A percentile compares a stretch with the other conserved stretches of the same genome.
Evolutionary conservation across 2,329 filamentous ascomycete species (phyloP).

Genomic region (Dichotomopilus funicola): DNA sequence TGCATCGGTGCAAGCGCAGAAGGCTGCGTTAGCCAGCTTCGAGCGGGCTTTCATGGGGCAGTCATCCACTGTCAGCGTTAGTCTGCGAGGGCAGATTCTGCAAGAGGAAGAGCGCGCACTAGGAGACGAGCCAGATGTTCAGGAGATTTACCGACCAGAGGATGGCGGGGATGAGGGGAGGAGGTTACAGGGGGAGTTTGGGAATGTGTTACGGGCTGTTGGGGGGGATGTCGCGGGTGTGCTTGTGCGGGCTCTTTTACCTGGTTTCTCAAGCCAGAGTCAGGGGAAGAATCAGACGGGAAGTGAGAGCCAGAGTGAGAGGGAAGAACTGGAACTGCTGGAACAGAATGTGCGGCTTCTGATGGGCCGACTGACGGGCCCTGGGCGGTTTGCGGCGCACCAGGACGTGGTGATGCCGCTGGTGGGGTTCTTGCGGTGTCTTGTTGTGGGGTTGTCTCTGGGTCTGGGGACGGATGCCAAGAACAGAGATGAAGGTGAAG

Average conservation of each 20-base stretch:
- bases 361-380: constrained; percentile 55
- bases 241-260: constrained; percentile 29
- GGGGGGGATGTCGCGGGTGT: constrained; percentile 39
- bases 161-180: constrained; percentile 54
- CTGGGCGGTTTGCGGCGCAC: constrained; percentile 64
- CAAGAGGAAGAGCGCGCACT: constrained; percentile 56
- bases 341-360: constrained; percentile 59
- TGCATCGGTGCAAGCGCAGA: constrained; percentile 46
- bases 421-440: constrained; percentile 69
- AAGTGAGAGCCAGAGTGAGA: too few species aligned
- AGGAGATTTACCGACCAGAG: constrained; percentile 63
- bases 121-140: constrained; percentile 59
- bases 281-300: too few species aligned
- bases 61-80: constrained; percentile 37
- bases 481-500: constrained; percentile 32
- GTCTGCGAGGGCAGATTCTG: constrained; percentile 57
- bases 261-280: constrained; percentile 27
- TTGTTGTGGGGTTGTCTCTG: constrained; percentile 69
- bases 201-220: constrained; percentile 63
- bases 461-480: constrained; percentile 37
- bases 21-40: constrained; percentile 57
- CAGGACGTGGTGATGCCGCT: constrained; percentile 77
- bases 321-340: constrained; percentile 44
- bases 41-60: constrained; percentile 64
- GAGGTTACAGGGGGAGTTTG: constrained; percentile 75